Percentiles rank a stretch among this genome's conserved stretches.
These are phyloP conservation scores for Monoraphidium neglectum DNA, from an alignment of 139 green algal species.

Conservation along the genomic window DNA sequence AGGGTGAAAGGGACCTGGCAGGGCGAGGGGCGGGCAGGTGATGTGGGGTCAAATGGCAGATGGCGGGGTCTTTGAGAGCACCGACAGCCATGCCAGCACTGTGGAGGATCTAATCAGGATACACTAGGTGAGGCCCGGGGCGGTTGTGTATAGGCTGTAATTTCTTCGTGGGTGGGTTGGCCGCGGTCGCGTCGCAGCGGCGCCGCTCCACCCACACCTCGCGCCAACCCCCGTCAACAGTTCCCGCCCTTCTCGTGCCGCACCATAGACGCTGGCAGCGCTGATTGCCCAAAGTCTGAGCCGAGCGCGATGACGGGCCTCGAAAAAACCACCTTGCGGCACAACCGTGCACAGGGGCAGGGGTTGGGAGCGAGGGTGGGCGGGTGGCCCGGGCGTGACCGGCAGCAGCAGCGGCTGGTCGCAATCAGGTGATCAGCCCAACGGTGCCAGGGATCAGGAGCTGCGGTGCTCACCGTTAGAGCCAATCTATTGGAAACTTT, in stretches of 20 bases:
- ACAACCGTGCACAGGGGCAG: too few relatives aligned
- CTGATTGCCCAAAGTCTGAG: slow-evolving; percentile 41
- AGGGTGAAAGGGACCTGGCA: slow-evolving; percentile 14
- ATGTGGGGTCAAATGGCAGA: background rate
- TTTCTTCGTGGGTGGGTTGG: background rate
- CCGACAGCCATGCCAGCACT: background rate
- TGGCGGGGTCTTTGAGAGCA: background rate
- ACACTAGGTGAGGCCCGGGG: too few relatives aligned
- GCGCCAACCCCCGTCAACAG: background rate
- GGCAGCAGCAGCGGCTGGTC: too few relatives aligned
- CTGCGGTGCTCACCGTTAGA: too few relatives aligned
- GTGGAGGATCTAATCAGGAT: too few relatives aligned
- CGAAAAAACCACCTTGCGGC: slow-evolving; percentile 36
- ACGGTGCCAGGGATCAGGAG: too few relatives aligned
- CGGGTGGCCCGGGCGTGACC: too few relatives aligned
- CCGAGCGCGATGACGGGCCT: slow-evolving; percentile 58
- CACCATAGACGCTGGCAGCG: slow-evolving; percentile 13
- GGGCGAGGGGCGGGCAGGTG: background rate
- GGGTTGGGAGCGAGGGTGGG: too few relatives aligned
- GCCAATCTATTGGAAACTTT: too few relatives aligned
- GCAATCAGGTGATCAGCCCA: too few relatives aligned
- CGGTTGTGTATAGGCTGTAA: background rate
- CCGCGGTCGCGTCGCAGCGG: background rate
- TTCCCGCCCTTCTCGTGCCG: background rate
- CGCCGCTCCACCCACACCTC: background rate